These are phyloP conservation scores for Colletotrichum liaoningense DNA, from an alignment of 2,329 filamentous ascomycete genomes.

Conservation along the genomic window DNA sequence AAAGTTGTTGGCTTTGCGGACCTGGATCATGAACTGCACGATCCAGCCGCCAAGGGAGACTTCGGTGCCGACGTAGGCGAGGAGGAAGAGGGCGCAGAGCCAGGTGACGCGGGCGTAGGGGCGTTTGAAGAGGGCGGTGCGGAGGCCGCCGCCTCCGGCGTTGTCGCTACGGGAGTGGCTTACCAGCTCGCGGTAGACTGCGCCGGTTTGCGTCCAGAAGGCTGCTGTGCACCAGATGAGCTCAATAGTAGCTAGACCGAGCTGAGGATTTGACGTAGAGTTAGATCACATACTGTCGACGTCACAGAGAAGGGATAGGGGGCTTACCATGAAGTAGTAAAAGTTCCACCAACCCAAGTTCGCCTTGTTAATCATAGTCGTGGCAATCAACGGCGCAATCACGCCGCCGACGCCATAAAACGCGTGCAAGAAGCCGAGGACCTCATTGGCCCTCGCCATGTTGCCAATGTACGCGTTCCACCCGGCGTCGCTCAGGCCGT, in stretches of 20 bases:
- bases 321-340: conserved; percentile 78
- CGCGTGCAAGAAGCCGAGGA: conserved; percentile 76
- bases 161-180: conserved; percentile 36
- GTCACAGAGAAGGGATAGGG: no score
- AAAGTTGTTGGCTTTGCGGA: conserved; percentile 75
- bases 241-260: conserved; percentile 67
- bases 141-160: conserved; percentile 44
- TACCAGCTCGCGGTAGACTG: conserved; percentile 59
- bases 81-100: conserved; percentile 78
- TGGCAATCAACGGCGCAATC: conserved; percentile 76
- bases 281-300: not conserved
- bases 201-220: conserved; percentile 70
- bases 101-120: conserved; percentile 68
- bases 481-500: conserved; percentile 70
- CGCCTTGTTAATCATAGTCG: conserved; percentile 74
- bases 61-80: conserved; percentile 82
- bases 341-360: conserved; percentile 75
- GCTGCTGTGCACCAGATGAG: conserved; percentile 57
- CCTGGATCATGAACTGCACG: conserved; percentile 83
- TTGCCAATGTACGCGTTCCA: conserved; percentile 71
- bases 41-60: conserved; percentile 86
- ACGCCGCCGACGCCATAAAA: conserved; percentile 77
- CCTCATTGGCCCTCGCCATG: conserved; percentile 76
- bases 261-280: conserved; percentile 44
- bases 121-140: conserved; percentile 53